These are phyloP conservation scores for Limonium bicolor DNA, from an alignment of 148 eudicot species.

Conservation along the genomic window DNA sequence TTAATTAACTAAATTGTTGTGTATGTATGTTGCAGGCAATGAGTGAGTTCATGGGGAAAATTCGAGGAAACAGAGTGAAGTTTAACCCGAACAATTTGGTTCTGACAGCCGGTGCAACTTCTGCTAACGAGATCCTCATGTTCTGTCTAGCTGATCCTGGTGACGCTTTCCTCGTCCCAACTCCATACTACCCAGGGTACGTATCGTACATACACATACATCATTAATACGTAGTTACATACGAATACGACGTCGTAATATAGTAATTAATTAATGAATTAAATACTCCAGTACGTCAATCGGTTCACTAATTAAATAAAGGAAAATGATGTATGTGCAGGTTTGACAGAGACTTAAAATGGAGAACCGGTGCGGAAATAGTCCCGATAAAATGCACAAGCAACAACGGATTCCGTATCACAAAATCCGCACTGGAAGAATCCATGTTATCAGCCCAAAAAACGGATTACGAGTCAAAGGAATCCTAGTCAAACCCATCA, in stretches of 20 bases:
- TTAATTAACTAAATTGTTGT: not conserved
- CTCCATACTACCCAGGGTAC: constrained; percentile 14
- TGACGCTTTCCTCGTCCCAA: constrained; percentile 12
- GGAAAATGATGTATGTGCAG: not conserved
- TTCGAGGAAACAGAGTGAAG: constrained; percentile 7
- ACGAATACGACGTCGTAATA: not conserved
- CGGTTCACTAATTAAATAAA: not conserved
- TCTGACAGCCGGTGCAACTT: constrained; percentile 14
- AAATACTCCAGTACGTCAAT: not conserved
- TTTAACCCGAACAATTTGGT: constrained; percentile 11
- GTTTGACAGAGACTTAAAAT: constrained; percentile 15
- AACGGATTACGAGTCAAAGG: constrained; percentile 2
- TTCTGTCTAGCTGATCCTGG: constrained; percentile 13
- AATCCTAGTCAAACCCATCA: constrained; percentile 14
- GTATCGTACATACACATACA: not conserved
- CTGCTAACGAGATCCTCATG: constrained; percentile 10
- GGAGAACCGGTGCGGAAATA: constrained; percentile 9
- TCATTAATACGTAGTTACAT: too few relatives aligned
- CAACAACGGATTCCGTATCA: constrained; percentile 3
- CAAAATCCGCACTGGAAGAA: constrained; percentile 2
- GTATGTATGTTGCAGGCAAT: constrained; percentile 20
- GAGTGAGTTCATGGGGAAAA: constrained; percentile 37
- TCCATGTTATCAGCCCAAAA: not conserved
- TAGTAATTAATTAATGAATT: not conserved
- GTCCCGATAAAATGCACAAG: constrained; percentile 7